These are phyloP conservation scores for Psilocybe subaeruginosa DNA, from an alignment of 768 basidiomycete species.

Conservation along the genomic window DNA sequence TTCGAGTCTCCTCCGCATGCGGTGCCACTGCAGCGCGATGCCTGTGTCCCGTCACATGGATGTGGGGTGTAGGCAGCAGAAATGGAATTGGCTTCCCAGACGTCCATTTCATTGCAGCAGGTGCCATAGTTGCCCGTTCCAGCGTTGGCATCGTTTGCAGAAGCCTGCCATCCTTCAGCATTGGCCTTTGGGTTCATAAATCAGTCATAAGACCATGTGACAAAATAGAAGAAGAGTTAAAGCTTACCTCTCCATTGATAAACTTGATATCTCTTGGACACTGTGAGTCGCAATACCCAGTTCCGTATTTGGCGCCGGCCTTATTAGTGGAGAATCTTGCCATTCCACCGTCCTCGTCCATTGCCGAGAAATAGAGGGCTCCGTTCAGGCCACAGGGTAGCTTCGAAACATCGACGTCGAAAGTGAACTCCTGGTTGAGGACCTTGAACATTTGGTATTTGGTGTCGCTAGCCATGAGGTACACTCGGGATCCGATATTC, in stretches of 20 bases:
- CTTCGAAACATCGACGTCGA: slow-evolving; percentile 61
- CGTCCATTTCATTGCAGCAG: slow-evolving; percentile 49
- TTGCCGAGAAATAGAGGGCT: slow-evolving; percentile 58
- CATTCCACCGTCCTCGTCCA: slow-evolving; percentile 57
- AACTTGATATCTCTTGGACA: slow-evolving; percentile 2
- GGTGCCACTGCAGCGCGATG: slow-evolving; percentile 43
- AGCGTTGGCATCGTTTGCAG: slow-evolving; percentile 25
- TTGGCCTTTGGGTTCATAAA: slow-evolving; percentile 18
- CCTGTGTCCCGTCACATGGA: slow-evolving; percentile 43
- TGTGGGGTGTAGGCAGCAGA: slow-evolving; percentile 57
- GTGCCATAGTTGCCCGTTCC: slow-evolving; percentile 27
- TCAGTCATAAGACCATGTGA: not conserved
- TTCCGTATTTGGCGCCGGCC: slow-evolving; percentile 39
- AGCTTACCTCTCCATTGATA: not conserved
- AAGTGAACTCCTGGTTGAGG: slow-evolving; percentile 60
- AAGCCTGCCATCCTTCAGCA: slow-evolving; percentile 22
- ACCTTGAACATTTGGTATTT: slow-evolving; percentile 48
- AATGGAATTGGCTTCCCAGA: slow-evolving; percentile 60
- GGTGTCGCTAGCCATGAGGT: slow-evolving; percentile 50
- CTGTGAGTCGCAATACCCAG: slow-evolving; percentile 6
- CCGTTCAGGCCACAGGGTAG: slow-evolving; percentile 63
- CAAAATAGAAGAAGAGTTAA: not conserved
- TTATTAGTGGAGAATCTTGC: slow-evolving; percentile 49
- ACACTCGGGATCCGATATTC: slow-evolving; percentile 48
- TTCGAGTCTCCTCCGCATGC: slow-evolving; percentile 35